Evolutionary conservation across 805 yeast species (phyloP).

Genomic region (Hermanozyma aechmeae): DNA sequence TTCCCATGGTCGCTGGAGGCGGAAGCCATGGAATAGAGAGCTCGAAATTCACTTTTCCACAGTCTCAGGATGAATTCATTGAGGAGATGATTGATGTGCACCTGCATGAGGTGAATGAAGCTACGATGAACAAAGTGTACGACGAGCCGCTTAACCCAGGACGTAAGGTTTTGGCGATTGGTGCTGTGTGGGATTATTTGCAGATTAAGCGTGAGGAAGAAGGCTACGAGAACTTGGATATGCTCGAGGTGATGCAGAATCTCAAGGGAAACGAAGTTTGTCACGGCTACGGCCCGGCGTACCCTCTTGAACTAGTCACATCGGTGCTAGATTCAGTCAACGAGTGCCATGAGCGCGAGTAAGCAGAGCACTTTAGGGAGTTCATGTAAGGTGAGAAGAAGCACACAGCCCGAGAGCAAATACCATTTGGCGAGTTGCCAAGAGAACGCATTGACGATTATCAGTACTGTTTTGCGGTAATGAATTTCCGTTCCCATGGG

Average conservation of each 20-base stretch:
- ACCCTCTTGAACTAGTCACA: constrained; percentile 37
- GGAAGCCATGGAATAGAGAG: constrained; percentile 1
- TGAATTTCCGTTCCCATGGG: too few species aligned
- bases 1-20: constrained; percentile 13
- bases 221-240: constrained; percentile 42
- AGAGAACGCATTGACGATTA: too few species aligned
- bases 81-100: constrained; percentile 16
- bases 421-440: too few species aligned
- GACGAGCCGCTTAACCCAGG: constrained; percentile 30
- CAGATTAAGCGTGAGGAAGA: constrained; percentile 36
- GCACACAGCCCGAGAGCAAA: too few species aligned
- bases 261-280: constrained; percentile 66
- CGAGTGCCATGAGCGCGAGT: too few species aligned
- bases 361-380: too few species aligned
- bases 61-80: constrained; percentile 24
- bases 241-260: constrained; percentile 45
- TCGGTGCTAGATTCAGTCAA: too few species aligned
- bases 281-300: constrained; percentile 74
- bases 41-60: constrained; percentile 24
- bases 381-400: too few species aligned
- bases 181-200: constrained; percentile 81
- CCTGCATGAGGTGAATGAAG: constrained; percentile 13
- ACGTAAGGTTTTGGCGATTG: constrained; percentile 50
- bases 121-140: constrained; percentile 21
- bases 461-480: too few species aligned